These are phyloP conservation scores for Oxyria digyna DNA, from an alignment of 148 eudicot genomes.

Conservation along the genomic window DNA sequence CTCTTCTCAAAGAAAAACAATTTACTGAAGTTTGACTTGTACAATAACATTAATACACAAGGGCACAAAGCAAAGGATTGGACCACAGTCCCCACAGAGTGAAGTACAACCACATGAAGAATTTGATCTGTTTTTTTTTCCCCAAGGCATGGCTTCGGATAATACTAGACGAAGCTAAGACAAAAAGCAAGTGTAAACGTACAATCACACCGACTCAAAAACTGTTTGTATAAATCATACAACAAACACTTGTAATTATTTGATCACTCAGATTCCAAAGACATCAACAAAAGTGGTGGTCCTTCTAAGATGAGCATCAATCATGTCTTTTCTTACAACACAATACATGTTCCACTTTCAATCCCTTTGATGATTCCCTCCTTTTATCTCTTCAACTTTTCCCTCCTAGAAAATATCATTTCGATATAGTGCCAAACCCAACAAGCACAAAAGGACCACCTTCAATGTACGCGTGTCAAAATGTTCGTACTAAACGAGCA, in stretches of 20 bases:
- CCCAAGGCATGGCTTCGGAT: not conserved
- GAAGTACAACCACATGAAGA: not conserved
- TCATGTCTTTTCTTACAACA: not conserved
- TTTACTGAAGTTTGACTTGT: no score
- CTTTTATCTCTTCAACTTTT: not conserved
- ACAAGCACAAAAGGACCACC: not conserved
- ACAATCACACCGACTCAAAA: not conserved
- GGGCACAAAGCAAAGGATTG: not conserved
- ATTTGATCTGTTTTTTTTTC: not conserved
- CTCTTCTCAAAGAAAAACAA: no score
- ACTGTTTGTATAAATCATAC: not conserved
- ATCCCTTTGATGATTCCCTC: not conserved
- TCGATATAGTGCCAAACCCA: not conserved
- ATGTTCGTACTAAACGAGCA: not conserved
- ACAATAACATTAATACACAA: no score
- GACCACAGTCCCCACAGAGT: not conserved
- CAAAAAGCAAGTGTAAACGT: not conserved
- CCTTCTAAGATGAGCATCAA: not conserved
- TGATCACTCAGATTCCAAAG: not conserved
- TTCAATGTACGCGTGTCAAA: not conserved
- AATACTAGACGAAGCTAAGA: not conserved
- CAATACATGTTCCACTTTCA: not conserved
- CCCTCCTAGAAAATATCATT: not conserved
- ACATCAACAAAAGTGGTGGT: not conserved
- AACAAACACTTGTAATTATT: not conserved